Evolutionary conservation across 1,284 basidiomycete species (phyloP).

Genomic region (Afroboletus lepidellus): DNA sequence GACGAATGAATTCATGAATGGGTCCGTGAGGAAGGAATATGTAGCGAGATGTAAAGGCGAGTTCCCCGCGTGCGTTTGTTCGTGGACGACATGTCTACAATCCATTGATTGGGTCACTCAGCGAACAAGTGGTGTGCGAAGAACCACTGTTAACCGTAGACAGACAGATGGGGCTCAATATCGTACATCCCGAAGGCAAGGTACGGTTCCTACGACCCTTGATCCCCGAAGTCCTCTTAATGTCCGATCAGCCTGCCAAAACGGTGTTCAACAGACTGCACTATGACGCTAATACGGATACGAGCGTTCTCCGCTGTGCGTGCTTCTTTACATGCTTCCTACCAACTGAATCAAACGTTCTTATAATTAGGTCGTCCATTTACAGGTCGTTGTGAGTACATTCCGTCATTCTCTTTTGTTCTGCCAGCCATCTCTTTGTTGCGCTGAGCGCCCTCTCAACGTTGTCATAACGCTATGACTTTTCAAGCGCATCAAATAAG

Average conservation of each 20-base stretch:
- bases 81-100: not conserved
- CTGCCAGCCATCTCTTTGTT: not conserved
- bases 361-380: conserved; percentile 67
- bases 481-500: conserved; percentile 86
- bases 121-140: conserved; percentile 79
- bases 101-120: conserved; percentile 31
- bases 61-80: conserved; percentile 71
- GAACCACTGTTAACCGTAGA: conserved; percentile 91
- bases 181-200: conserved; percentile 93
- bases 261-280: conserved; percentile 87
- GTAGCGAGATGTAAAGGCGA: conserved; percentile 81
- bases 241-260: conserved; percentile 64
- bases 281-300: conserved; percentile 82
- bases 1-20: conserved; percentile 79
- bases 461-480: conserved; percentile 1
- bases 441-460: conserved; percentile 1
- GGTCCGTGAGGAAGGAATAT: conserved; percentile 87
- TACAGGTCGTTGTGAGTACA: conserved; percentile 80
- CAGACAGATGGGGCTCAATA: conserved; percentile 92
- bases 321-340: conserved; percentile 10
- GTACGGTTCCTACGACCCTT: conserved; percentile 39
- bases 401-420: not conserved
- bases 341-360: conserved; percentile 7
- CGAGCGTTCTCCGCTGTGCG: conserved; percentile 87
- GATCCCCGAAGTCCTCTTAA: not conserved